Percentiles rank a stretch among this genome's conserved stretches.
These are phyloP conservation scores for Pisolithus tinctorius DNA, from an alignment of 768 basidiomycete genomes.

Conservation along the genomic window DNA sequence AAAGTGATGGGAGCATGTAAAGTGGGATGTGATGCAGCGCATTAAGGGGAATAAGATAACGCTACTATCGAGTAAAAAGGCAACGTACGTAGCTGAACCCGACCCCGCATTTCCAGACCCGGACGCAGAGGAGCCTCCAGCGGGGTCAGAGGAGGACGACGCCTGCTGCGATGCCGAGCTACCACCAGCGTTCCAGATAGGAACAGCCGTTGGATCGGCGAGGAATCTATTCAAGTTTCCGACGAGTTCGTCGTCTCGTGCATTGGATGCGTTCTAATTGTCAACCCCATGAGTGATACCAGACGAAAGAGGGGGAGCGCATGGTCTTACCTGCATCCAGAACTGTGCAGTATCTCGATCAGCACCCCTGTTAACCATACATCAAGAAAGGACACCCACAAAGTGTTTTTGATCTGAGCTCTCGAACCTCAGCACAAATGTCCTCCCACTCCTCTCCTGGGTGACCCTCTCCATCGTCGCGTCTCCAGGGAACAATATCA, in stretches of 20 bases:
- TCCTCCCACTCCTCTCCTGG: conserved; percentile 58
- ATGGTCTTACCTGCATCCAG: conserved; percentile 67
- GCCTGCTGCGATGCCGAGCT: conserved; percentile 37
- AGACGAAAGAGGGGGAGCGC: conserved; percentile 4
- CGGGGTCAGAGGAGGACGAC: conserved; percentile 31
- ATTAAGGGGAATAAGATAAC: not conserved
- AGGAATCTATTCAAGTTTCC: conserved; percentile 66
- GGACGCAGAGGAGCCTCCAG: conserved; percentile 16
- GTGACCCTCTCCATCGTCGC: conserved; percentile 73
- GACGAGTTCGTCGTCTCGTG: conserved; percentile 67
- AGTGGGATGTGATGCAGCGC: conserved; percentile 1
- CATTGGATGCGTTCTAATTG: conserved; percentile 56
- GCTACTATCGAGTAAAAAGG: not conserved
- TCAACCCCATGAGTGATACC: not conserved
- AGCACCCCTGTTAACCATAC: conserved; percentile 5
- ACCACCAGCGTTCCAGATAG: conserved; percentile 45
- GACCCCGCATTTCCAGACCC: conserved; percentile 19
- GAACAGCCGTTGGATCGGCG: conserved; percentile 55
- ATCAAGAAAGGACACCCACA: conserved; percentile 42
- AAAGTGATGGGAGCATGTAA: no score
- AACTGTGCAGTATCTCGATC: conserved; percentile 42
- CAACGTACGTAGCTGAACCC: conserved; percentile 24
- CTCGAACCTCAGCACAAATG: conserved; percentile 86
- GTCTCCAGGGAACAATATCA: conserved; percentile 84
- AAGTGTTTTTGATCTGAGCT: conserved; percentile 88